Percentiles rank a stretch among this genome's conserved stretches.
Evolutionary conservation across 371 early-diverging fungal species (phyloP).

Genomic region (Mortierella sp.): DNA sequence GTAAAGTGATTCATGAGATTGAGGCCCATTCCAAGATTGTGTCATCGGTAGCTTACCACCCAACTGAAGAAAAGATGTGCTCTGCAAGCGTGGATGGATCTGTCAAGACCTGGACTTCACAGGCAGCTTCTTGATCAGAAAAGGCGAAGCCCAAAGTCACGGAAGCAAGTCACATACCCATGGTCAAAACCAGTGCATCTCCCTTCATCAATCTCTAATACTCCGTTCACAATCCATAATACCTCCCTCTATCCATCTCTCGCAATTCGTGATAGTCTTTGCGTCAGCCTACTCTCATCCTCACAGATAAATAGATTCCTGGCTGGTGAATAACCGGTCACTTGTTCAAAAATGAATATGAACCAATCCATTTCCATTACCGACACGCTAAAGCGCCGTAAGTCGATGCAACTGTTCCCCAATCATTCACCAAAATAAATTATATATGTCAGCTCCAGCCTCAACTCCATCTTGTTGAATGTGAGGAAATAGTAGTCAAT

Average conservation of each 20-base stretch:
- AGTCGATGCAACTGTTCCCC: slow-evolving; percentile 17
- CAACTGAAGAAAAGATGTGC: slow-evolving; percentile 60
- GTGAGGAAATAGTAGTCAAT: not conserved
- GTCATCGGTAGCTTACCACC: slow-evolving; percentile 69
- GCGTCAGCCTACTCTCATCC: not conserved
- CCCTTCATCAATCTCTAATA: not conserved
- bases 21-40: slow-evolving; percentile 66
- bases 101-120: slow-evolving; percentile 48
- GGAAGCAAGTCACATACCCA: not conserved
- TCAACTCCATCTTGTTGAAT: not conserved
- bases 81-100: slow-evolving; percentile 69
- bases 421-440: not conserved
- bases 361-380: slow-evolving; percentile 57
- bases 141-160: not conserved
- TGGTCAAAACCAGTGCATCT: not conserved
- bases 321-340: not conserved
- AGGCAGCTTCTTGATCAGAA: slow-evolving; percentile 5
- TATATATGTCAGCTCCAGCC: not conserved
- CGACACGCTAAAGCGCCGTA: slow-evolving; percentile 57
- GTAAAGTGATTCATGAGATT: slow-evolving; percentile 58
- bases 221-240: not conserved
- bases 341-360: slow-evolving; percentile 9
- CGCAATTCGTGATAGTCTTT: not conserved
- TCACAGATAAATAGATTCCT: not conserved
- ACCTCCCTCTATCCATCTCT: not conserved